Base-by-base conservation (phyloP, 2,329 filamentous ascomycete species). In the Colletotrichum plurivorum region DNA sequence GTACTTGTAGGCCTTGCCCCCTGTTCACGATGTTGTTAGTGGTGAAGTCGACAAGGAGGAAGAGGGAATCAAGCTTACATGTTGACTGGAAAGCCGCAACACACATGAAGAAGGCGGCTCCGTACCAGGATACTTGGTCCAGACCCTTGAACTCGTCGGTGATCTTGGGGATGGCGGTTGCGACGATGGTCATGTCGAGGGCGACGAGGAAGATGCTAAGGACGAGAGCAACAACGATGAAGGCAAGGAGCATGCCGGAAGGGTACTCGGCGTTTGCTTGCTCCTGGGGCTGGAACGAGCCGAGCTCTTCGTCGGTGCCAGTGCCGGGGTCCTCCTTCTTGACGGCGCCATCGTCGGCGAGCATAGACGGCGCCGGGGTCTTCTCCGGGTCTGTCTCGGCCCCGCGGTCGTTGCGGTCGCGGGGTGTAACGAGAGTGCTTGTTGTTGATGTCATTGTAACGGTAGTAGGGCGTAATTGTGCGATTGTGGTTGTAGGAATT, bases 91-190 rank as follows among this genome's bases (percentile, higher is more conserved):
- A 80, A 66, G 78, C 78, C 10, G 81, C 84, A 36, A 84, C 74
- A 2, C 84, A 84, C 72, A 87, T 79, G 76, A 87, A 86, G 72
- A 85, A 88, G 49, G 85, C 85, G 16, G 85, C 82, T 2, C 86
- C 87, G 72, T 90, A 90, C 89, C 89, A 91, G 22, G 85, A 84
- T 13, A 88, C 83, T 70, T 88, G 84, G 43, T 83, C 80, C 18
- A 88, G 81, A 55, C 84, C 80, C 65, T 85, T 79, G 77, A 87
- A 86, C 48, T 86, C 82, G 71, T 82, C 83, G 1, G 87, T 88
- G 73, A 89, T 88, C 70, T 84, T 85, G 10, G 87, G 87, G 48
- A 89, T 87, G 10, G 86, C 87, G 0, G 86, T 88, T 4, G 85
- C 85, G n/a, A 88, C 83, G 64, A 88, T 88, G 15, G 85, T 88